phyloP scores from a whole-genome alignment of 2,329 filamentous ascomycete species.

The Gliomastix tumulicola region DNA sequence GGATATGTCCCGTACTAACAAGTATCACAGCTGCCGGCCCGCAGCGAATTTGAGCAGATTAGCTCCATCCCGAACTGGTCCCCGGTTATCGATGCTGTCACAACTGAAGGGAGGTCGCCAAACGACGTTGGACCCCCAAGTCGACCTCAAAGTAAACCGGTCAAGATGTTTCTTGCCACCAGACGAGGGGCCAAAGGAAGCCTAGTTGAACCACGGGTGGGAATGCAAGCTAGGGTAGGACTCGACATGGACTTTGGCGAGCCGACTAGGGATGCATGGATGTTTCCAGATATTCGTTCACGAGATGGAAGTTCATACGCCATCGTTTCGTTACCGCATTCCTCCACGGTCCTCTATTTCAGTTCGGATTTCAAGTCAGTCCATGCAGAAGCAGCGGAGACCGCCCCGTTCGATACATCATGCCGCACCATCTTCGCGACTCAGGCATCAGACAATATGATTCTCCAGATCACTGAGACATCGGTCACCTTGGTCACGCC shows the following conservation, averaged over 20 bases:
- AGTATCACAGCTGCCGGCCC: conserved; percentile 22
- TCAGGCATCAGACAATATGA: conserved; percentile 22
- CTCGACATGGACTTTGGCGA: conserved; percentile 44
- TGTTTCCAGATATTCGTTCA: conserved; percentile 1
- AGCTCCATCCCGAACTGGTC: conserved; percentile 57
- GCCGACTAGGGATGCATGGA: conserved; percentile 45
- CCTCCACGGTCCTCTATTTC: conserved; percentile 40
- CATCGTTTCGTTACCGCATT: conserved; percentile 42
- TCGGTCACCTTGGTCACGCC: conserved; percentile 30
- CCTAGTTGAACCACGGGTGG: conserved; percentile 62
- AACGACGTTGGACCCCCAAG: background rate
- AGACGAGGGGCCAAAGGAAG: conserved; percentile 56
- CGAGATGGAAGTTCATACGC: conserved; percentile 18
- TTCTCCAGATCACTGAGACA: conserved; percentile 49
- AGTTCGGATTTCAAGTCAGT: conserved; percentile 38
- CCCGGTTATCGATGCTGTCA: conserved; percentile 41
- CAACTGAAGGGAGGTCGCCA: background rate
- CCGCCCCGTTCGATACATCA: conserved; percentile 40
- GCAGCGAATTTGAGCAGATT: conserved; percentile 36
- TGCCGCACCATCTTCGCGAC: conserved; percentile 44
- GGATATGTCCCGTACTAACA: no score
- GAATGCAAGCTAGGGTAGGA: conserved; percentile 61
- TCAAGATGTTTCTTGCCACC: conserved; percentile 60
- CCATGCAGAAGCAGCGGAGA: conserved; percentile 30
- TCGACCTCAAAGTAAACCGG: conserved; percentile 22